Conservation (phyloP, 306 rosid species). For the Gastrolobium villosum region DNA sequence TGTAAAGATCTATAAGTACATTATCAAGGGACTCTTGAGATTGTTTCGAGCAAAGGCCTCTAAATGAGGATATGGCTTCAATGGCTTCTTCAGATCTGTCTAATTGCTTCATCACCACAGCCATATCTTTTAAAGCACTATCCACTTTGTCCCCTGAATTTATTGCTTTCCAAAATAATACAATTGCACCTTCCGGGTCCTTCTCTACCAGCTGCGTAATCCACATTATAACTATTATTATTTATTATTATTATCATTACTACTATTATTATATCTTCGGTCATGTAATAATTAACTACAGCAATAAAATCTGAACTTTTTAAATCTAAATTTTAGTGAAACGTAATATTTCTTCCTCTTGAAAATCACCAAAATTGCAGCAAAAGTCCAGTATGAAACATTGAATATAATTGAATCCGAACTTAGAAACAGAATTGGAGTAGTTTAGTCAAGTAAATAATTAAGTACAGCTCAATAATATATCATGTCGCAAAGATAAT, state of each 20-base stretch:
- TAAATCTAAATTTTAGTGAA: background rate
- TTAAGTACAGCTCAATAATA: background rate
- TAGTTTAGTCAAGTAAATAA: background rate
- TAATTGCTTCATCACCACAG: slow-evolving; percentile 89
- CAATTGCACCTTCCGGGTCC: slow-evolving; percentile 86
- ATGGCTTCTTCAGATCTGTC: slow-evolving; percentile 91
- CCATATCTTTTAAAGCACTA: slow-evolving; percentile 96
- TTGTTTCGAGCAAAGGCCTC: slow-evolving; percentile 80
- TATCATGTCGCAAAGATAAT: no score
- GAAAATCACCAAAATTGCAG: background rate
- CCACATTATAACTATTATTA: background rate
- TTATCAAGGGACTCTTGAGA: slow-evolving; percentile 95
- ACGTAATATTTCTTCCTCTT: background rate
- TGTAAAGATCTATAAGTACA: slow-evolving; percentile 87
- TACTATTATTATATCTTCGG: background rate
- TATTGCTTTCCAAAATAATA: slow-evolving; percentile 89
- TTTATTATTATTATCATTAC: background rate
- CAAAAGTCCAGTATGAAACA: background rate
- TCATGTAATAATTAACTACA: background rate
- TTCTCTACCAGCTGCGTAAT: slow-evolving; percentile 73
- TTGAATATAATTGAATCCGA: background rate
- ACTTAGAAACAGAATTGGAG: background rate
- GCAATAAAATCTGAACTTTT: background rate
- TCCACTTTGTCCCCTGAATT: slow-evolving; percentile 88
- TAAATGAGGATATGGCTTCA: slow-evolving; percentile 82